phyloP scores from a whole-genome alignment of 2,329 filamentous ascomycete genomes.

The Xylariaceae sp. region DNA sequence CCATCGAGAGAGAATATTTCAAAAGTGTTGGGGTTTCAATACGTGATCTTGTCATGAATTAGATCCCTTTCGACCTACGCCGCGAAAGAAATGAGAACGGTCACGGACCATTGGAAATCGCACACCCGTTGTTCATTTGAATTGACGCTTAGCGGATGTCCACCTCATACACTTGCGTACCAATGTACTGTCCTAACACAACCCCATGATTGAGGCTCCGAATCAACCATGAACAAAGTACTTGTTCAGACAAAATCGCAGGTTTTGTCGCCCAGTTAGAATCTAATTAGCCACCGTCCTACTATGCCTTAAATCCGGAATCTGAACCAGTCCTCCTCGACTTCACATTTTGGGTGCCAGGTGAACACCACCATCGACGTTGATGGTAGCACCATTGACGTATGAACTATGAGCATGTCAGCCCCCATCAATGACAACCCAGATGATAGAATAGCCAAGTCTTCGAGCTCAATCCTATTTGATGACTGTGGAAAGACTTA shows the following conservation, averaged over 20 bases:
- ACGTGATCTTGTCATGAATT: not conserved
- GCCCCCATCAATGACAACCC: not conserved
- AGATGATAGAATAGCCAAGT: not conserved
- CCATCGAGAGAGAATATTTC: slow-evolving; percentile 56
- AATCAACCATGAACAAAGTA: slow-evolving; percentile 2
- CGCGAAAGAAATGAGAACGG: not conserved
- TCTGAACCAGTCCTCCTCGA: not conserved
- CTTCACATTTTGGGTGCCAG: slow-evolving; percentile 42
- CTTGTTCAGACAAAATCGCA: slow-evolving; percentile 2
- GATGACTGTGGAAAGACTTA: slow-evolving; percentile 23
- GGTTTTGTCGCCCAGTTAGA: not conserved
- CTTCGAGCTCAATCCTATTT: not conserved
- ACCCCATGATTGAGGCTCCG: not conserved
- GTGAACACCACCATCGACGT: slow-evolving; percentile 53
- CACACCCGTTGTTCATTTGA: not conserved
- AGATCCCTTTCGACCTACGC: not conserved
- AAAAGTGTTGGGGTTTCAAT: slow-evolving; percentile 40
- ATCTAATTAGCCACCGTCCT: not conserved
- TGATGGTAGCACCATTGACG: slow-evolving; percentile 60
- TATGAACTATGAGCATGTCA: slow-evolving; percentile 37
- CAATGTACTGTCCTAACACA: not conserved
- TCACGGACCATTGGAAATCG: not conserved
- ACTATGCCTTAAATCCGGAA: not conserved
- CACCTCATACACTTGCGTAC: not conserved
- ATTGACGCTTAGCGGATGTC: not conserved